Evolutionary conservation across 169 alveolate species (phyloP).

Genomic region (Besnoitia besnoiti): DNA sequence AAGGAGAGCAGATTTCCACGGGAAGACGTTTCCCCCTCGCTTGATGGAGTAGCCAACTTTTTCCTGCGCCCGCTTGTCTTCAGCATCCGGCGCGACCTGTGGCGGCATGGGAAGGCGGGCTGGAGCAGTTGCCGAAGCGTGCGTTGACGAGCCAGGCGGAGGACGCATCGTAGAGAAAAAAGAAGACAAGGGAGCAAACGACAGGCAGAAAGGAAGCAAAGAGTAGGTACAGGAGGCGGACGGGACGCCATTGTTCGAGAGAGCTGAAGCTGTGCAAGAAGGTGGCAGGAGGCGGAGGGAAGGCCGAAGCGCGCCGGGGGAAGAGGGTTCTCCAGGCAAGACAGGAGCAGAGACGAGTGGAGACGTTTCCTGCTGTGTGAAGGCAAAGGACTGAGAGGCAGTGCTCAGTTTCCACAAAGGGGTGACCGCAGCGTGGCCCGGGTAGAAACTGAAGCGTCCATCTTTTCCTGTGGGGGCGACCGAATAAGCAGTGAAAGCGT

Average conservation of each 20-base stretch:
- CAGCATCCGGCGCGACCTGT: neutral
- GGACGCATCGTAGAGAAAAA: neutral
- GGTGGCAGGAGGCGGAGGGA: neutral
- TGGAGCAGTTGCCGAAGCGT: neutral
- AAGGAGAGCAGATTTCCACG: constrained; percentile 34
- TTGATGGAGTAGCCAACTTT: neutral
- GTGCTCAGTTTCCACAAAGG: neutral
- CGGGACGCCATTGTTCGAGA: no score
- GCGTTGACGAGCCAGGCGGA: neutral
- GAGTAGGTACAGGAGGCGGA: no score
- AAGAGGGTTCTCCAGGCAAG: neutral
- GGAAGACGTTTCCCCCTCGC: constrained; percentile 38
- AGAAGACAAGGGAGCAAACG: neutral
- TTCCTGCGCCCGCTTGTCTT: neutral
- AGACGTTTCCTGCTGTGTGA: neutral
- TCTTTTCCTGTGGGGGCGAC: neutral
- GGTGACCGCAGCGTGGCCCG: neutral
- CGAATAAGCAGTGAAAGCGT: neutral
- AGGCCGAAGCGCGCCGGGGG: neutral
- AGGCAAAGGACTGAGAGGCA: neutral
- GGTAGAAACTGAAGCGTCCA: neutral
- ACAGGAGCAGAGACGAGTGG: neutral
- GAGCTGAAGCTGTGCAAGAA: no score
- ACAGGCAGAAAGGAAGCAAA: no score
- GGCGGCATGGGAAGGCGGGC: neutral